phyloP scores from a whole-genome alignment of 2,329 filamentous ascomycete genomes.

The Ascochyta lentis region DNA sequence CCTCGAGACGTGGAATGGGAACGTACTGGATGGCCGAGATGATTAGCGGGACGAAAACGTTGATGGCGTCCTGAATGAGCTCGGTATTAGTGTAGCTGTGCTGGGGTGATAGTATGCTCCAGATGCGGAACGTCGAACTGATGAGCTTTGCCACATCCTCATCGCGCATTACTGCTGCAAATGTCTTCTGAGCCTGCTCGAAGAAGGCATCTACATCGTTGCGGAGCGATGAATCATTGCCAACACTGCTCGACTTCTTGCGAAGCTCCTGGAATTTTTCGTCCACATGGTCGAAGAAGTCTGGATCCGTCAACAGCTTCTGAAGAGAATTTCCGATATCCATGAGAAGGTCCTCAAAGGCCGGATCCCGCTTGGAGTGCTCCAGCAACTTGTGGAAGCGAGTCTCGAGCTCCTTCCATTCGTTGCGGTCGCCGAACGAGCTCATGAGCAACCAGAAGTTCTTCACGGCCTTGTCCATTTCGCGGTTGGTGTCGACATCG shows the following conservation, averaged over 20 bases:
- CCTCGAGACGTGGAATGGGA: constrained; percentile 88
- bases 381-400: constrained; percentile 73
- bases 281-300: constrained; percentile 80
- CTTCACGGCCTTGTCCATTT: constrained; percentile 74
- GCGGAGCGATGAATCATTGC: constrained; percentile 70
- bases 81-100: constrained; percentile 71
- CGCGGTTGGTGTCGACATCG: constrained; percentile 75
- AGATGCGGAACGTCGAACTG: constrained; percentile 70
- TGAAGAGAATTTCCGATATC: constrained; percentile 78
- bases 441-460: constrained; percentile 83
- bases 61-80: constrained; percentile 75
- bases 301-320: constrained; percentile 82
- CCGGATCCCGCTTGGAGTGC: constrained; percentile 77
- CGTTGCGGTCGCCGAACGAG: constrained; percentile 75
- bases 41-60: constrained; percentile 80
- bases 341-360: constrained; percentile 79
- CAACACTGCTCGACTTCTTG: constrained; percentile 63
- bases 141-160: constrained; percentile 73
- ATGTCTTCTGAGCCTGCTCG: constrained; percentile 70
- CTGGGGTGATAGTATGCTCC: constrained; percentile 71
- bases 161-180: constrained; percentile 74
- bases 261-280: constrained; percentile 68
- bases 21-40: constrained; percentile 83
- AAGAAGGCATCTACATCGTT: constrained; percentile 77
- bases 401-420: constrained; percentile 78